phyloP scores from a whole-genome alignment of 2,329 filamentous ascomycete genomes.

The Grosmannia penicillata region DNA sequence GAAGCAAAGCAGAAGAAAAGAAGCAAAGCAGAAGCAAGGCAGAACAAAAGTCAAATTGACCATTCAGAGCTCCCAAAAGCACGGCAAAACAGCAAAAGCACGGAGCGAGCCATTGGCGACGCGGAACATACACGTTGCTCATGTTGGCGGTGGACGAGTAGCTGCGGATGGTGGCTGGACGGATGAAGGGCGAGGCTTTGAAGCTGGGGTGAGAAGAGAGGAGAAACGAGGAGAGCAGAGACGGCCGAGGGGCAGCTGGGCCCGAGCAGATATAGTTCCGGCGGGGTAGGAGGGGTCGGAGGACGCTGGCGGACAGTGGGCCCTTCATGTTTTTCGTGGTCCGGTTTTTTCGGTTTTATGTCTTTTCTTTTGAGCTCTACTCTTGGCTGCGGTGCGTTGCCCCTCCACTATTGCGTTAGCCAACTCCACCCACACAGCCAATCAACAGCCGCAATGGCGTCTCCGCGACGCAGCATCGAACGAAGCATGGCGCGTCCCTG shows the following conservation, averaged over 20 bases:
- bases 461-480: not conserved
- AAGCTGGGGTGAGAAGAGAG: constrained; percentile 10
- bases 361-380: too few relatives aligned
- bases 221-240: constrained; percentile 15
- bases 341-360: not conserved
- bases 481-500: not conserved
- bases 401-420: constrained; percentile 1
- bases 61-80: too few relatives aligned
- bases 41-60: too few relatives aligned
- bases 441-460: not conserved
- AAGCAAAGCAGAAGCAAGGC: not conserved
- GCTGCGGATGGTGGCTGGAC: constrained; percentile 19
- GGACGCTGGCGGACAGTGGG: constrained; percentile 15
- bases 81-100: too few relatives aligned
- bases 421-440: constrained; percentile 1
- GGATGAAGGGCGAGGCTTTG: constrained; percentile 15
- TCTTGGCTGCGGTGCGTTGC: not conserved
- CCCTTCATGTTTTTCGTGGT: constrained; percentile 7
- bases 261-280: constrained; percentile 15
- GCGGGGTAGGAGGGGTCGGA: constrained; percentile 26
- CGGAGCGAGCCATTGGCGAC: too few relatives aligned
- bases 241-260: constrained; percentile 19
- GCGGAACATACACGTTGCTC: constrained; percentile 37
- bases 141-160: constrained; percentile 44
- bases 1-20: not conserved